Evolutionary conservation across 2,329 filamentous ascomycete species (phyloP).

Genomic region (Paecilomyces sp.): DNA sequence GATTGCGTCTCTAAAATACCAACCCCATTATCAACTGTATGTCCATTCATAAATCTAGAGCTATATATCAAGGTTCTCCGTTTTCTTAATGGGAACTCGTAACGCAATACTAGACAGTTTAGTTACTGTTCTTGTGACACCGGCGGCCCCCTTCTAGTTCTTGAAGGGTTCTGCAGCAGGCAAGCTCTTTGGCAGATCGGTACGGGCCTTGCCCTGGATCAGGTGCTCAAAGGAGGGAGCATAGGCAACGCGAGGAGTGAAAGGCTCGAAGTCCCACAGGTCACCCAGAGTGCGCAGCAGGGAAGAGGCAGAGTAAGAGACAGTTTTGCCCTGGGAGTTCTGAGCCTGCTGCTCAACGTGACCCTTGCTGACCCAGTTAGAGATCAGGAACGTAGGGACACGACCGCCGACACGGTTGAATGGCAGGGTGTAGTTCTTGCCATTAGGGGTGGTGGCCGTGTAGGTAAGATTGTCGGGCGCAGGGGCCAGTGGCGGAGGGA

Average conservation of each 20-base stretch:
- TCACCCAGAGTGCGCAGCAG: constrained; percentile 37
- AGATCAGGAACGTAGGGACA: constrained; percentile 38
- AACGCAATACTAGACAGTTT: too few relatives aligned
- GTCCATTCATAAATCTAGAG: too few relatives aligned
- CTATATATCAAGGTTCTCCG: too few relatives aligned
- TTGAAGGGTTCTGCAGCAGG: constrained; percentile 18
- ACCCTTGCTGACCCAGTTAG: constrained; percentile 38
- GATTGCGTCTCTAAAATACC: too few relatives aligned
- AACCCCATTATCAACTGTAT: too few relatives aligned
- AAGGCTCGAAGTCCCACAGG: constrained; percentile 35
- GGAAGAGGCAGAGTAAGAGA: constrained; percentile 39
- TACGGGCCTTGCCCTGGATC: constrained; percentile 15
- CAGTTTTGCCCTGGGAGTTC: constrained; percentile 19
- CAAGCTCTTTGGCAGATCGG: constrained; percentile 18
- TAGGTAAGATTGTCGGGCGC: constrained; percentile 30
- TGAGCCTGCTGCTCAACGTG: constrained; percentile 32
- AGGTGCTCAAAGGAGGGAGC: constrained; percentile 30
- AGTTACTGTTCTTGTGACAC: too few relatives aligned
- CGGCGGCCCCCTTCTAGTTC: constrained; percentile 9
- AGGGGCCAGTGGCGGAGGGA: constrained; percentile 36
- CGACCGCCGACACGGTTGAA: constrained; percentile 38
- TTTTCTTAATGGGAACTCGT: too few relatives aligned
- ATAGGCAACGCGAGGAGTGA: constrained; percentile 31
- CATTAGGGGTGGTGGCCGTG: constrained; percentile 25
- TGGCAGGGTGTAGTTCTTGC: constrained; percentile 29